Evolutionary conservation across 148 eudicot species (phyloP).

Genomic region (Oxyria digyna): DNA sequence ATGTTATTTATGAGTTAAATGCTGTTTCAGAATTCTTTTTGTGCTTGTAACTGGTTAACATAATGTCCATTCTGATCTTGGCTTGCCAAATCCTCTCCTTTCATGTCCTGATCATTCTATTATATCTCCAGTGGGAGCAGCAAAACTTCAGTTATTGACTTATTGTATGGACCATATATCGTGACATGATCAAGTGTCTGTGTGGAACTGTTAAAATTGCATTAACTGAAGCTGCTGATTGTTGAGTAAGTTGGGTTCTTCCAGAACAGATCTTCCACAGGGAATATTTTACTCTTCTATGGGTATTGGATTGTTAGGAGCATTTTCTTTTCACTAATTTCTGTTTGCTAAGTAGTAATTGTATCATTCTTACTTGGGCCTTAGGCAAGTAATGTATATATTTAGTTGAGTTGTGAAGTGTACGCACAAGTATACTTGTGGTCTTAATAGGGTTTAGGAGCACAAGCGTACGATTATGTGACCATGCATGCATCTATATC

Average conservation of each 20-base stretch:
- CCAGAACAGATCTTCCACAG: background rate
- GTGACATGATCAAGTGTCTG: background rate
- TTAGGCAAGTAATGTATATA: background rate
- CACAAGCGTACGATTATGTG: too few relatives aligned
- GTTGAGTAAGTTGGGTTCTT: background rate
- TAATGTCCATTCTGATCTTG: background rate
- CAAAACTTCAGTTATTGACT: background rate
- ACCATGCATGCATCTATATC: background rate
- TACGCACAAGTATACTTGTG: background rate
- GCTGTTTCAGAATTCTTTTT: background rate
- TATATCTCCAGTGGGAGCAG: background rate
- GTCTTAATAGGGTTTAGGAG: background rate
- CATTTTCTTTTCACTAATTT: background rate
- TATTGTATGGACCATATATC: background rate
- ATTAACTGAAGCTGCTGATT: background rate
- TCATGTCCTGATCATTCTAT: background rate
- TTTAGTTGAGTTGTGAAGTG: background rate
- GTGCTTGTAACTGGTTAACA: background rate
- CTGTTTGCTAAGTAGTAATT: background rate
- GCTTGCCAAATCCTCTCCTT: background rate
- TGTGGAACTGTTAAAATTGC: background rate
- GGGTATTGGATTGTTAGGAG: background rate
- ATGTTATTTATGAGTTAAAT: background rate
- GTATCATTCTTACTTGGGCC: background rate
- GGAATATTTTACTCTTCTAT: background rate